Conservation (phyloP, 1,139 yeast species). For the Magnusiomyces paraingens region DNA sequence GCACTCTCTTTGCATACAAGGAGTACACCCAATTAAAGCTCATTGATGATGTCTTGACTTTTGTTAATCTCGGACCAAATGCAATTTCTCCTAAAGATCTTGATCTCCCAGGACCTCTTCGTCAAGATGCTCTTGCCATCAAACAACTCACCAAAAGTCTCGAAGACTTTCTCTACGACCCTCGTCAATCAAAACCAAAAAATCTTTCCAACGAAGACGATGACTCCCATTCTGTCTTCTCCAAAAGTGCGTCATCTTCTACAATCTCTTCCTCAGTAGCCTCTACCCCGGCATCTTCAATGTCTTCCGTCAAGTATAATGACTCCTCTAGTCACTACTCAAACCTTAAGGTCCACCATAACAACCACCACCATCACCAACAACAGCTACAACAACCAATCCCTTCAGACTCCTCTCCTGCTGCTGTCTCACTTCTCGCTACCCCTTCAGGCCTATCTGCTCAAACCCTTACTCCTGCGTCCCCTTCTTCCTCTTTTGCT, state of each 20-base stretch:
- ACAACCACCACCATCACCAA: background rate
- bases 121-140: constrained; percentile 18
- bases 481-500: background rate
- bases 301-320: background rate
- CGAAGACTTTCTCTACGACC: constrained; percentile 21
- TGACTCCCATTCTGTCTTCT: background rate
- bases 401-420: background rate
- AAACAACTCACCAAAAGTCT: constrained; percentile 22
- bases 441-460: too few relatives aligned
- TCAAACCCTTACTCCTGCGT: background rate
- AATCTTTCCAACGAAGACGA: background rate
- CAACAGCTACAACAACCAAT: background rate
- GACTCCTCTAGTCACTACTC: background rate
- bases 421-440: background rate
- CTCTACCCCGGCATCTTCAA: background rate
- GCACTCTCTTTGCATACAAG: constrained; percentile 25
- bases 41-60: constrained; percentile 21
- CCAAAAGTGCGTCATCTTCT: background rate
- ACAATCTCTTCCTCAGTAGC: background rate
- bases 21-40: constrained; percentile 27
- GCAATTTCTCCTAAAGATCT: constrained; percentile 17
- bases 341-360: background rate
- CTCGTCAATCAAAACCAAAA: too few relatives aligned
- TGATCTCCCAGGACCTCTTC: constrained; percentile 22
- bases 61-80: constrained; percentile 20